Evolutionary conservation across 257 asterid species (phyloP), one percentile per base, ranked within the genome.

Genomic region (Lycium barbarum): DNA sequence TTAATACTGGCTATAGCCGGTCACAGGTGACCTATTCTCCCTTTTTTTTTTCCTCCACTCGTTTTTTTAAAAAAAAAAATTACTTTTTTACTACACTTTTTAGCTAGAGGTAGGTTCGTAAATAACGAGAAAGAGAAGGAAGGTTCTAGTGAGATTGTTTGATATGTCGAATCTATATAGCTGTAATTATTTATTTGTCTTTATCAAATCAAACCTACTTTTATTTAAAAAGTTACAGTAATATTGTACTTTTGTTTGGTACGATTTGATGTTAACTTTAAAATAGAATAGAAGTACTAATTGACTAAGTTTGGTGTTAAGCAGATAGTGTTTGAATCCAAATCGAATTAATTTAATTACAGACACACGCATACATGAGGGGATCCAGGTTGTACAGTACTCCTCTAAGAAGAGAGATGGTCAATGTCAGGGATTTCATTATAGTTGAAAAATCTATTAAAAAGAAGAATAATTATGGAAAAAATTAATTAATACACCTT

Each of bases 11-110:
- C 80, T 5, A 74, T 74, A 20, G 20, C 62, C 62, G 38, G 59
- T 74, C 36, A n/a, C 43, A 49, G 81, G 62, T 74, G 20, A 76
- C 43, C 59, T 26, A 65, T 65, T 12, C 72, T 76, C 63, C 63
- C 51, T 38, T 49, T 13, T 9, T 74, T 49, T 74, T 20, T 74
- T 13, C 22, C 4, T 5, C 33, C 33, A 26, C 33, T 26, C 1
- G 33, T 26, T 26, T 8, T 7, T 2, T 53, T 53, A 66, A 35
- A n/a, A n/a, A n/a, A n/a, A n/a, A n/a, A n/a, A 26, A 26, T 26
- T 26, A 26, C 33, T 26, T 26, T 26, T 26, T 26, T 26, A 26
- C 33, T 26, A 26, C 33, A 26, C 36, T 20, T 62, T 62, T 20
- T 62, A 62, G 68, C 68, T n/a, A 57, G 18, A 20, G 72, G 72